Evolutionary conservation across 1,284 basidiomycete genomes (phyloP), one percentile per base, ranked within the genome.

Genomic region (Melampsora medusae): DNA sequence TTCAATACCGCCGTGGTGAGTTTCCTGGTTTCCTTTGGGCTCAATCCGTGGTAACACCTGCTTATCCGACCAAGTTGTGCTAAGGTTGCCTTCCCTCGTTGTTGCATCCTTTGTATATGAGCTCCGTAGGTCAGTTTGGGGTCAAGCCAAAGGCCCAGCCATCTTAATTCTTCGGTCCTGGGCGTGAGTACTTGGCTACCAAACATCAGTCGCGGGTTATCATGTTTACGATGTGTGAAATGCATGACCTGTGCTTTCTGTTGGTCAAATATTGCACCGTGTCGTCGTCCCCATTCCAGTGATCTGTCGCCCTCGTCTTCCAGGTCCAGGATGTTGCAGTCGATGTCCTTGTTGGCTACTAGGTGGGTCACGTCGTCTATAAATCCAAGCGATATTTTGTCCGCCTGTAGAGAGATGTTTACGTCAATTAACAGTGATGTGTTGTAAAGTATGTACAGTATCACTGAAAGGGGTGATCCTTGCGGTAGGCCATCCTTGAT

Each of bases 231-330:
- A n/a, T 60, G 68, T 16, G 68, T 22, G 38, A 70, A 70, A 17
- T 59, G 17, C 25, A 70, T 60, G 19, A 48, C 17, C 7, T 46
- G 35, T 6, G 69, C 46, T 31, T 72, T 72, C 59, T 62, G 48
- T 31, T 65, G 62, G 42, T 72, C 69, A 65, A 72, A 72, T 5
- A 72, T 65, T 16, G 69, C 69, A 12, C 28, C 48, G n/a, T 72
- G 3, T 28, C 25, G 28, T 31, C 2, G n/a, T 12, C 61, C 69
- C 69, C 69, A 64, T 5, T 35, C n/a, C n/a, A 70, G 12, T 6
- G 56, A 59, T 2, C 16, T 12, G 12, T 16, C 17, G 2, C 56
- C 68, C 25, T 42, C 25, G 2, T 35, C 14, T 16, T 38, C 4
- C 9, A 70, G 68, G 4, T 38, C 14, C 10, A 10, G 12, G 14